These are phyloP conservation scores for Pichia insulana DNA, from an alignment of 805 yeast species.

Conservation along the genomic window DNA sequence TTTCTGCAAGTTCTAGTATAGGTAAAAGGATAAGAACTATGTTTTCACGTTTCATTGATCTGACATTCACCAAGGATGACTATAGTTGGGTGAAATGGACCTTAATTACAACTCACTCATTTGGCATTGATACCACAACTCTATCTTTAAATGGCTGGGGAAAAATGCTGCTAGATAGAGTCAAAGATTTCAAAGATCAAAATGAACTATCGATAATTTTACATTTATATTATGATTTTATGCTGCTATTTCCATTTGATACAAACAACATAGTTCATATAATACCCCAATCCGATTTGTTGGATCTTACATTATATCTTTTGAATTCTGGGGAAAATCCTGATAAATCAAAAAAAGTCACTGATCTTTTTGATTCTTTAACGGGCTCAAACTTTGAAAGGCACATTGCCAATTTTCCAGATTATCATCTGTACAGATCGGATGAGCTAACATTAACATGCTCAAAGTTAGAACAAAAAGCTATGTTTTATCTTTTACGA, in stretches of 20 bases:
- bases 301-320: conserved; percentile 2
- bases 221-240: too few relatives aligned
- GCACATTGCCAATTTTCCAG: conserved; percentile 2
- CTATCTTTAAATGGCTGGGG: too few relatives aligned
- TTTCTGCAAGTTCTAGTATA: too few relatives aligned
- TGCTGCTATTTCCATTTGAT: neutral
- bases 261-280: neutral
- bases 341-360: neutral
- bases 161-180: too few relatives aligned
- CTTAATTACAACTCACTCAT: too few relatives aligned
- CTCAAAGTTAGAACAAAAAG: conserved; percentile 13
- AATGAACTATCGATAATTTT: too few relatives aligned
- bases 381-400: conserved; percentile 3
- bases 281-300: neutral
- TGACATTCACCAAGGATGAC: too few relatives aligned
- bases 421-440: conserved; percentile 6
- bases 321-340: neutral
- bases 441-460: neutral
- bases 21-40: too few relatives aligned
- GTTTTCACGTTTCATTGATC: too few relatives aligned
- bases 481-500: conserved; percentile 8
- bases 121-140: too few relatives aligned
- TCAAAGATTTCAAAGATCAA: too few relatives aligned
- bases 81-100: too few relatives aligned
- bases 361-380: conserved; percentile 12